Evolutionary conservation across 2,329 filamentous ascomycete species (phyloP).

Genomic region (Colletotrichum siamense): DNA sequence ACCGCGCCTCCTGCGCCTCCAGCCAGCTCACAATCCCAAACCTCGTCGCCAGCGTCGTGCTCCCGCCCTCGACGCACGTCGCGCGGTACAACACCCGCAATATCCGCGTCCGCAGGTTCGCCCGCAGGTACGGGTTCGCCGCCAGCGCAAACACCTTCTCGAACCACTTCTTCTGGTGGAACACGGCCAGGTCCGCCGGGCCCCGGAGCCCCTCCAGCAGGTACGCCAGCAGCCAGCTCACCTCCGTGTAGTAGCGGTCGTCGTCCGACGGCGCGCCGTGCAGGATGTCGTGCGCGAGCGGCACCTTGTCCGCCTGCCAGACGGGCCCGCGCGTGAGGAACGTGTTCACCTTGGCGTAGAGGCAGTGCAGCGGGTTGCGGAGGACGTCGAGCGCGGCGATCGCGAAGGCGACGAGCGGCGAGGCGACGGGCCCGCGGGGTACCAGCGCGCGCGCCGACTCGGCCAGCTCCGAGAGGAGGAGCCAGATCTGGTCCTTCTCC

Average conservation of each 20-base stretch:
- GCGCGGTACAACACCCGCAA: constrained; percentile 70
- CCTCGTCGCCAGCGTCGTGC: constrained; percentile 80
- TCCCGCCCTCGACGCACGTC: constrained; percentile 72
- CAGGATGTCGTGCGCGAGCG: constrained; percentile 70
- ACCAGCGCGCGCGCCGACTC: constrained; percentile 71
- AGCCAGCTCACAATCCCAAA: constrained; percentile 80
- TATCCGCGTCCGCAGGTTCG: constrained; percentile 64
- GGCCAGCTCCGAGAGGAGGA: constrained; percentile 79
- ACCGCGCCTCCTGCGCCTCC: constrained; percentile 60
- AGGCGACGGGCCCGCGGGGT: constrained; percentile 67
- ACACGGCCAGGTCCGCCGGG: constrained; percentile 63
- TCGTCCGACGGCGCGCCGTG: constrained; percentile 73
- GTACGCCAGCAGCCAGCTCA: constrained; percentile 76
- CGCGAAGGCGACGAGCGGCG: constrained; percentile 78
- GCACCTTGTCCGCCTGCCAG: constrained; percentile 77
- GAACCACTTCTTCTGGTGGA: constrained; percentile 69
- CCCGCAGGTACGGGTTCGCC: constrained; percentile 67
- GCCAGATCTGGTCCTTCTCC: constrained; percentile 79
- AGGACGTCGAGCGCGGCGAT: constrained; percentile 73
- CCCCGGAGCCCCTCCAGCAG: constrained; percentile 72
- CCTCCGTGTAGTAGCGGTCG: constrained; percentile 74
- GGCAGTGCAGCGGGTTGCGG: constrained; percentile 76
- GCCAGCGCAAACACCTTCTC: constrained; percentile 77
- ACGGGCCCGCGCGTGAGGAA: constrained; percentile 80
- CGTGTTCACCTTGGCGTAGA: constrained; percentile 86